Evolutionary conservation across 495 filamentous ascomycete species (phyloP).

Genomic region (Barbatosphaeria neglecta): DNA sequence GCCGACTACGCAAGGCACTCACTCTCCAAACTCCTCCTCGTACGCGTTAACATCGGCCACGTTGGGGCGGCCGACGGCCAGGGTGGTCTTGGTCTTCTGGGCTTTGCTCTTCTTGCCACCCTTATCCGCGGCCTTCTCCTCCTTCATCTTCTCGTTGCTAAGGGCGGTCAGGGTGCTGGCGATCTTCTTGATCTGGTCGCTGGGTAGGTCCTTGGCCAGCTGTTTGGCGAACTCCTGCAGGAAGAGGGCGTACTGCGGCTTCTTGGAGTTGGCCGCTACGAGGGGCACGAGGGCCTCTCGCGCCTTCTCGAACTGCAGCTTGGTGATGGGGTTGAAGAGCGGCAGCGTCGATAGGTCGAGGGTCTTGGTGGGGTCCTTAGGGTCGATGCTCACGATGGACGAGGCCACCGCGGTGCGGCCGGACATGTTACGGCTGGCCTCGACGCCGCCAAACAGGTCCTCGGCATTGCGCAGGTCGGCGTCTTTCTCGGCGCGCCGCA

Average conservation of each 20-base stretch:
- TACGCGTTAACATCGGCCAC: constrained; percentile 63
- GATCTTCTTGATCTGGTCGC: constrained; percentile 91
- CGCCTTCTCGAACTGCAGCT: constrained; percentile 68
- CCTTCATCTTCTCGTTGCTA: constrained; percentile 97
- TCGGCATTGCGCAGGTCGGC: constrained; percentile 83
- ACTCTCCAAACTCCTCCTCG: constrained; percentile 69
- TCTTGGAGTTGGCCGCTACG: constrained; percentile 62
- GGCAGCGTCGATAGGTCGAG: constrained; percentile 69
- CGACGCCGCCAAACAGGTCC: constrained; percentile 77
- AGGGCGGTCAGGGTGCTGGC: constrained; percentile 71
- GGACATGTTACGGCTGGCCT: constrained; percentile 41
- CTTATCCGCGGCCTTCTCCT: constrained; percentile 92
- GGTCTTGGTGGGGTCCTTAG: constrained; percentile 59
- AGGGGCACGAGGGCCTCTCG: constrained; percentile 67
- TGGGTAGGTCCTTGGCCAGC: constrained; percentile 75
- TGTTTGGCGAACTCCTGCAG: constrained; percentile 82
- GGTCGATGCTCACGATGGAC: constrained; percentile 56
- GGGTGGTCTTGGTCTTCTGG: constrained; percentile 79
- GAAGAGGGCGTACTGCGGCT: constrained; percentile 80
- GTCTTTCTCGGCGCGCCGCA: constrained; percentile 71
- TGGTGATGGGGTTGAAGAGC: constrained; percentile 81
- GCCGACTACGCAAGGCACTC: constrained; percentile 35
- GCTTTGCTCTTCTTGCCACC: constrained; percentile 93
- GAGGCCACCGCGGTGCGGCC: constrained; percentile 45
- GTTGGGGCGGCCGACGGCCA: constrained; percentile 59